Conservation (phyloP, 495 filamentous ascomycete genomes). For the Neurospora intermedia region DNA sequence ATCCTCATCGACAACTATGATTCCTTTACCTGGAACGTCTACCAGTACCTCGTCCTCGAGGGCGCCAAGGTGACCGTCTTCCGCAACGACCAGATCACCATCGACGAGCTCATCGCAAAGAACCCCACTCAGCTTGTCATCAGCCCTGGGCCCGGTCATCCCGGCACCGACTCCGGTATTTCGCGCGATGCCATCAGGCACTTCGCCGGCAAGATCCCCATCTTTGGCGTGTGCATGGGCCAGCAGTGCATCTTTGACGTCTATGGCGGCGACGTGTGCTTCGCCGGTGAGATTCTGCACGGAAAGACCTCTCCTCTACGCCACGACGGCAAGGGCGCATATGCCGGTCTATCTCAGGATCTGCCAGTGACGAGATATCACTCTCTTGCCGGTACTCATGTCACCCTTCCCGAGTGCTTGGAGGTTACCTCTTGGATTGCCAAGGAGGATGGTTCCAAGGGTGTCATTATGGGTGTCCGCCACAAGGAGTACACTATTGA, state of each 20-base stretch:
- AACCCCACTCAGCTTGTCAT: slow-evolving; percentile 90
- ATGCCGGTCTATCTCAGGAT: slow-evolving; percentile 61
- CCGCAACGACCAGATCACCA: slow-evolving; percentile 81
- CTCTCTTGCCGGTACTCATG: slow-evolving; percentile 86
- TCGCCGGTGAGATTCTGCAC: slow-evolving; percentile 91
- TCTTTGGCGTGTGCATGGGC: slow-evolving; percentile 98
- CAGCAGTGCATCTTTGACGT: slow-evolving; percentile 93
- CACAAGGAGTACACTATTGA: slow-evolving; percentile 86
- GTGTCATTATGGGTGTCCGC: slow-evolving; percentile 91
- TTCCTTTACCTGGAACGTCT: slow-evolving; percentile 98
- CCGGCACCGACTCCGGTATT: slow-evolving; percentile 78
- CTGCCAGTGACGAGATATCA: slow-evolving; percentile 92
- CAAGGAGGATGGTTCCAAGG: slow-evolving; percentile 52
- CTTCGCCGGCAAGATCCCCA: slow-evolving; percentile 90
- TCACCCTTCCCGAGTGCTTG: slow-evolving; percentile 74
- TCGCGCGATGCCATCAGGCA: slow-evolving; percentile 82
- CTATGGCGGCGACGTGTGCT: slow-evolving; percentile 84
- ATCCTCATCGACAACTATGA: slow-evolving; percentile 98
- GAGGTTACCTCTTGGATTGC: slow-evolving; percentile 85
- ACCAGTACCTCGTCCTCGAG: slow-evolving; percentile 92
- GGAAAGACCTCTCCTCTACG: slow-evolving; percentile 87
- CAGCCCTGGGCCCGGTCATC: slow-evolving; percentile 91
- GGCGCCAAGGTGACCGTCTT: slow-evolving; percentile 80
- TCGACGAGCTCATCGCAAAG: slow-evolving; percentile 70
- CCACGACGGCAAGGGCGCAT: slow-evolving; percentile 84